Evolutionary conservation across 768 basidiomycete species (phyloP), one percentile per base, ranked within the genome.

Genomic region (Tricholoma sp.): DNA sequence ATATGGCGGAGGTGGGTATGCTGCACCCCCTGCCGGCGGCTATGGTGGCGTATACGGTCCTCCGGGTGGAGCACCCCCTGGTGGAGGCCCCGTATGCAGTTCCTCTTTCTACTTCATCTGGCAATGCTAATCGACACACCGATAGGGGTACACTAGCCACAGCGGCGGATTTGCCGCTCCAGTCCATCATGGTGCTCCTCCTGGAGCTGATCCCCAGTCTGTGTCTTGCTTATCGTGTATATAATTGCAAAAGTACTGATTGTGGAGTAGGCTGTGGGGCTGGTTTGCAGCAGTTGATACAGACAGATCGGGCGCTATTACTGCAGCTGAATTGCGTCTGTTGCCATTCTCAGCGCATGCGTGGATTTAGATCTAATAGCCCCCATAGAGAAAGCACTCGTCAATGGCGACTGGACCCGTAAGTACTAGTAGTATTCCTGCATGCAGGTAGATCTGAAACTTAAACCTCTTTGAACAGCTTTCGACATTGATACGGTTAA

Each of bases 401-500:
- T 81, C 51, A 79, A 79, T 65, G 76, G 90, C 39, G 88, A 93
- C 65, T 91, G 88, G 88, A 80, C 79, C 61, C 82, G 90, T 91
- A 61, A 69, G 90, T n/a, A n/a, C n/a, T n/a, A n/a, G n/a, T 76
- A 20, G 18, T 20, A 15, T 29, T 12, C 11, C 4, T 41, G 5
- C 12, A 18, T 2, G 5, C n/a, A 13, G 45, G 24, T 47, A 15
- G 12, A 47, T 5, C 10, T 15, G 8, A n/a, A 3, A n/a, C n/a
- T 48, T 8, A 51, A 59, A 56, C 17, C 20, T 29, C 12, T 31
- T 54, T 24, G 24, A 24, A 48, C 53, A 90, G 89, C 85, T 5
- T 93, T 93, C 64, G 91, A 92, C 72, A 73, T 89, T 54, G 91
- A 92, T 64, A 93, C 91, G 24, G 87, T 92, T 68, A 91, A 90